phyloP scores from a whole-genome alignment of 2,329 filamentous ascomycete genomes.

The Talaromyces sp. region DNA sequence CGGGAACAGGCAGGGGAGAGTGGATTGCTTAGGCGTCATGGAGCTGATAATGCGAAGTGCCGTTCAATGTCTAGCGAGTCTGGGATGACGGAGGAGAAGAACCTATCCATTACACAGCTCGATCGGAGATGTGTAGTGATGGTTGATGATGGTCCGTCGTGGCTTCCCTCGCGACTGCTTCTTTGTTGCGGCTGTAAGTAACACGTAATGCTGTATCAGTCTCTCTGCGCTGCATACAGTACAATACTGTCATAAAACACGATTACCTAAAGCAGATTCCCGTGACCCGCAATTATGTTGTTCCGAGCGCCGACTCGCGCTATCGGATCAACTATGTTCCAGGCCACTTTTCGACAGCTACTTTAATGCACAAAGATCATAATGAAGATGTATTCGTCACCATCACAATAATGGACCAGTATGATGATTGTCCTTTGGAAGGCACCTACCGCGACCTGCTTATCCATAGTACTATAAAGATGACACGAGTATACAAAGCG shows the following conservation, averaged over 20 bases:
- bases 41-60: not conserved
- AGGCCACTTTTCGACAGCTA: not conserved
- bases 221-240: not conserved
- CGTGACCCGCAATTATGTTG: slow-evolving; percentile 7
- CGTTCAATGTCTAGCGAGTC: not conserved
- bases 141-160: not conserved
- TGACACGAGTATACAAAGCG: no score
- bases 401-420: not conserved
- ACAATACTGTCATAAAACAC: not conserved
- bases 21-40: not conserved
- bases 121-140: no score
- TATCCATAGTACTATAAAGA: not conserved
- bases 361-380: not conserved
- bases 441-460: not conserved
- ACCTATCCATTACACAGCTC: not conserved
- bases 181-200: slow-evolving; percentile 1
- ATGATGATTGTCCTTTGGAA: not conserved
- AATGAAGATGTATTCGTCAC: not conserved
- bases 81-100: not conserved
- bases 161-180: not conserved
- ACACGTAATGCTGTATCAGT: not conserved
- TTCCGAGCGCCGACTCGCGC: not conserved
- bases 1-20: not conserved
- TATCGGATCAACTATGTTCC: not conserved
- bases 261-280: not conserved